These are phyloP conservation scores for Rhizophora apiculata DNA, from an alignment of 345 rosid species.

Conservation along the genomic window DNA sequence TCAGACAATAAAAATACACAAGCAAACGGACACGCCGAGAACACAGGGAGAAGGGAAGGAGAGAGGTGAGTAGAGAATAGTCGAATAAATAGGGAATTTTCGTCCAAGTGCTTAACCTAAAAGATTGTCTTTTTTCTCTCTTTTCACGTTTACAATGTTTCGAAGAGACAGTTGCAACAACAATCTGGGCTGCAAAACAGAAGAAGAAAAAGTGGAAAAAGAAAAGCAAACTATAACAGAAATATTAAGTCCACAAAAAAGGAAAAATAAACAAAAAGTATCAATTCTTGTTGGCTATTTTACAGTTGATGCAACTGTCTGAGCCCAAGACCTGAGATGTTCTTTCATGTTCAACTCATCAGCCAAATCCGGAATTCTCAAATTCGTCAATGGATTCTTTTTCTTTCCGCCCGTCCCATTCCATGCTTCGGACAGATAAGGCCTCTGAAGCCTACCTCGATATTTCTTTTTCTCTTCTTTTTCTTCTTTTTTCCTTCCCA, in stretches of 20 bases:
- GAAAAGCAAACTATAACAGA: neutral
- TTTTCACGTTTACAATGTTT: neutral
- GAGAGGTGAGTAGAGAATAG: too few species aligned
- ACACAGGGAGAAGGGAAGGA: too few species aligned
- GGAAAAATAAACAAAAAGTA: neutral
- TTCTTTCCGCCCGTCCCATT: constrained; percentile 34
- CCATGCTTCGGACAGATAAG: constrained; percentile 90
- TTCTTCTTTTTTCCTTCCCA: constrained; percentile 39
- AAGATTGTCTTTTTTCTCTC: neutral
- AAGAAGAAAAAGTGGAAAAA: neutral
- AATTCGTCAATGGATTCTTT: constrained; percentile 49
- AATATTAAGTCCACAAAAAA: neutral
- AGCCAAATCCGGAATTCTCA: constrained; percentile 48
- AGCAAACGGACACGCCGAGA: too few species aligned
- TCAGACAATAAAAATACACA: too few species aligned
- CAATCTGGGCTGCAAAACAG: neutral
- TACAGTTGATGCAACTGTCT: constrained; percentile 63
- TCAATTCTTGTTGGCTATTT: constrained; percentile 24
- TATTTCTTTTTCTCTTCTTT: constrained; percentile 26
- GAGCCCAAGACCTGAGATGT: constrained; percentile 69
- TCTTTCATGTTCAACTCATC: constrained; percentile 60
- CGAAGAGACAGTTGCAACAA: neutral
- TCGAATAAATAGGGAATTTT: too few species aligned
- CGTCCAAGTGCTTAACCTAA: neutral
- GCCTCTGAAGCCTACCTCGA: constrained; percentile 29